Evolutionary conservation across 441 rosid genomes (phyloP), one percentile per base, ranked within the genome.

Genomic region (Populus hybrid): DNA sequence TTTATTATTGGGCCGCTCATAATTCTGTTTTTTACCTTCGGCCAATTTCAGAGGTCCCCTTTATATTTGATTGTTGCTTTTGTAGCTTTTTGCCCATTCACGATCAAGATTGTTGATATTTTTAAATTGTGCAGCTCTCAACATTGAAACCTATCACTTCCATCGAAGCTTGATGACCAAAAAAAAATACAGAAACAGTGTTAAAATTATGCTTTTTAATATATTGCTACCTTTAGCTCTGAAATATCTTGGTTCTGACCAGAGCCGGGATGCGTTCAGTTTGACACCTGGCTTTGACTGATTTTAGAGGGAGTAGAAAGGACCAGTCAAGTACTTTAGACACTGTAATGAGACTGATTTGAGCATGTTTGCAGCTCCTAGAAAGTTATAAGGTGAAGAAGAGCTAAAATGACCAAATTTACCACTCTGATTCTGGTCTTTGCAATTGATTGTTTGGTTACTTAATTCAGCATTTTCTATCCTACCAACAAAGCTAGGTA

Each of bases 21-120:
- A 9, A 74, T 74, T 80, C 75, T 78, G 50, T 75, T 69, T 76
- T 80, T 71, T 24, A 32, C 80, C 67, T 80, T 80, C 28, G 65
- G 50, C 75, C 28, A 66, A 67, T 69, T 68, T 67, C 75, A 30
- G 81, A 72, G 66, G 18, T 5, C 46, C 18, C 67, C 80, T 57
- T 66, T 69, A 18, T 36, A 36, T 74, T 79, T 72, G 35, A 79
- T 81, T 71, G 69, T 38, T 72, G 42, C 75, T 28, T 61, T 8
- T 40, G 18, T 40, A 3, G 24, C 74, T 63, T 80, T 74, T 65
- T 72, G 63, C n/a, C 14, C 63, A 2, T 71, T 14, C 24, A 61
- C 16, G 65, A 42, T 42, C 23, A 20, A 23, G 20, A 26, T 14
- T 24, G 10, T 11, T 26, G 26, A 14, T 46, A 36, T 14, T 28